Base-by-base conservation (phyloP, 352 stramenopile genomes). In the Detonula confervacea region DNA sequence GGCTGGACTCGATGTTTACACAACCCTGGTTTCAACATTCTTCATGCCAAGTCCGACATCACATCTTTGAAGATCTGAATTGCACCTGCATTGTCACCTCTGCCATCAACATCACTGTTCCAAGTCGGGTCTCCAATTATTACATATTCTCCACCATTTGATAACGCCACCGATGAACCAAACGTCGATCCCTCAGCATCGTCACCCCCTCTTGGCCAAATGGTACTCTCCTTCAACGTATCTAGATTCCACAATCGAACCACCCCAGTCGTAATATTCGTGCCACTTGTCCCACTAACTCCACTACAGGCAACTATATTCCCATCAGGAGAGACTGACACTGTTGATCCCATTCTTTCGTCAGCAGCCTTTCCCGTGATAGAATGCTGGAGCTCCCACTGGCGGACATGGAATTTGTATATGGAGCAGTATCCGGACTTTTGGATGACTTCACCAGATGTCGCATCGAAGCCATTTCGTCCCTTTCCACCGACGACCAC, bases 251-350 rank as follows among this genome's bases (percentile, higher is more conserved):
- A 83, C 22, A 73, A 0, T 35, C 68, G 44, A 55, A 83, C 76
- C 14, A 83, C 68, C 8, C 76, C 76, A 54, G 14, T 68, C 54
- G 51, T 71, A n/a, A n/a, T n/a, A 14, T 24, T 37, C 9, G 9
- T 22, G n/a, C 51, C 68, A 25, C 67, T 16, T 11, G 27, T 55
- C 27, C 22, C 75, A 56, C 6, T 56, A 9, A 72, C 47, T 22
- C 76, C 76, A 49, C 76, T 68, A 49, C 76, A 83, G n/a, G 76
- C 60, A 22, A 79, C 59, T 9, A 76, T 35, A 37, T 51, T 78
- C 30, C 60, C 54, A 74, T 83, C 69, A 33, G 18, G 39, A 22
- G 76, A 76, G 8, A 83, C 60, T 49, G 76, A 25, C 14, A 72
- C 76, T 18, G 49, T 72, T 27, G 76, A 63, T 12, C 76, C 76